Base-by-base conservation (phyloP, 2,329 filamentous ascomycete genomes). In the Diplodia corticola region DNA sequence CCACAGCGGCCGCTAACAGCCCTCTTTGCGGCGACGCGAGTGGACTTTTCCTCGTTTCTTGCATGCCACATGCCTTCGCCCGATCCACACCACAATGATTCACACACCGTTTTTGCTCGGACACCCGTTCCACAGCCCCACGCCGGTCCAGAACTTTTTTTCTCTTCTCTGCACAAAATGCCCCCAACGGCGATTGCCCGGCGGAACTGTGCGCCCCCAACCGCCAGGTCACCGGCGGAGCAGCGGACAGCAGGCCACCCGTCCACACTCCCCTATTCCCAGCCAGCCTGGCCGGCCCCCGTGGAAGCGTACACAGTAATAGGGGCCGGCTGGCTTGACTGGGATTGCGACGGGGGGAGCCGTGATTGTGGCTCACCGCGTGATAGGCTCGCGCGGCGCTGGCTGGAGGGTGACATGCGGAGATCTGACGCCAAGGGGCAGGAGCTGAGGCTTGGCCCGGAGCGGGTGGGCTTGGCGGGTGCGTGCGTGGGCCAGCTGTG, bases 301-400 rank as follows among this genome's bases (percentile, higher is more conserved):
- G 22, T 30, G 55, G 7, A 30, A 9, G 33, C 12, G 33, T 7
- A 35, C 10, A 33, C 17, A n/a, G 28, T 15, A 61, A 61, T 61
- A 61, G 57, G 57, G 57, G 57, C 57, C 22, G 54, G 10, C 37
- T 44, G 37, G 30, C 37, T n/a, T 12, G 57, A 33, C 57, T n/a
- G 26, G 57, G 57, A 35, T 49, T 49, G 40, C 9, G 13, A 60
- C 57, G 57, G 57, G 57, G 57, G 40, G 49, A 49, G 57, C 57
- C 57, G 57, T 61, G 57, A 61, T 61, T 61, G 57, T 61, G 57
- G 57, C 57, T 61, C 57, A 61, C 57, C 57, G 57, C 57, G 57
- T 61, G 57, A 61, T 61, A 61, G 57, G 57, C 40, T 26, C 44
- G 26, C 57, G 49, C 40, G 57, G 17, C 57, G 57, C 40, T 61